Evolutionary conservation across 2,329 filamentous ascomycete species (phyloP).

Genomic region (Pestalotiopsis sp.): DNA sequence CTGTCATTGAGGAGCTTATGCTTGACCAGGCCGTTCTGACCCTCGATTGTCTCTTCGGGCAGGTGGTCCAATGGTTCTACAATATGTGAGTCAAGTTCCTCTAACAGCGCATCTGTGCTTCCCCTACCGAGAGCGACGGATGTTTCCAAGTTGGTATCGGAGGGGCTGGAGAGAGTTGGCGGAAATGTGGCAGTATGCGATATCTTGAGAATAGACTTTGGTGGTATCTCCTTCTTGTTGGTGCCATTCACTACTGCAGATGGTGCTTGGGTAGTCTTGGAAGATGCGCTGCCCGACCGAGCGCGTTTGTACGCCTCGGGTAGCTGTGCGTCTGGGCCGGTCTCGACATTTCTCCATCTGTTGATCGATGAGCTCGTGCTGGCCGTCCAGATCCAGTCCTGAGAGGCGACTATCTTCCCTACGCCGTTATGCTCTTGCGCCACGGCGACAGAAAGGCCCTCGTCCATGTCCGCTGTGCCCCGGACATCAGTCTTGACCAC

Average conservation of each 20-base stretch:
- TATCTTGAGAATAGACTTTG: constrained; percentile 77
- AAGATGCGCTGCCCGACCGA: constrained; percentile 40
- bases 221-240: constrained; percentile 69
- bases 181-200: constrained; percentile 84
- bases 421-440: constrained; percentile 90
- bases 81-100: constrained; percentile 46
- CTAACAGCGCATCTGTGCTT: constrained; percentile 56
- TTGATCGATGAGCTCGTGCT: constrained; percentile 92
- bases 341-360: constrained; percentile 86
- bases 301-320: constrained; percentile 56
- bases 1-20: constrained; percentile 90
- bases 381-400: constrained; percentile 85
- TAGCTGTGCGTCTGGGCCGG: constrained; percentile 69
- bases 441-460: constrained; percentile 87
- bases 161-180: constrained; percentile 51
- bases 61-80: constrained; percentile 67
- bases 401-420: constrained; percentile 67
- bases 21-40: constrained; percentile 93
- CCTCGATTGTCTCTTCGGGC: constrained; percentile 84
- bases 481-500: constrained; percentile 96
- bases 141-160: constrained; percentile 51
- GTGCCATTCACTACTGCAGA: constrained; percentile 36
- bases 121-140: constrained; percentile 52
- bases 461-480: constrained; percentile 72
- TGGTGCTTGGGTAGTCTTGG: constrained; percentile 34